Evolutionary conservation across 2,329 filamentous ascomycete genomes (phyloP).

Genomic region (Colletotrichum horii): DNA sequence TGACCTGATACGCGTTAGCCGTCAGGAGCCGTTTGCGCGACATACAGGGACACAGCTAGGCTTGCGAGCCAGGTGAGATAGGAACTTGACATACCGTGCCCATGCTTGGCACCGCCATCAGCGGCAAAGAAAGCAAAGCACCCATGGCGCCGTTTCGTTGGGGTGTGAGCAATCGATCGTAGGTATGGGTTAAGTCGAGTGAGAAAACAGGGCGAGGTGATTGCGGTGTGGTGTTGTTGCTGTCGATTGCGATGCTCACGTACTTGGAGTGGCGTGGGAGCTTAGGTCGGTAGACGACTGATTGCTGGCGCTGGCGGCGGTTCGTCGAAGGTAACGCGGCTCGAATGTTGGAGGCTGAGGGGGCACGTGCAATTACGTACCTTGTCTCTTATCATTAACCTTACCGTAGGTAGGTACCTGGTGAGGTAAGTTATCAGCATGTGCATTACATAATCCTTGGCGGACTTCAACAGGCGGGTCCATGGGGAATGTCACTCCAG

Average conservation of each 20-base stretch:
- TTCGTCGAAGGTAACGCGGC: not conserved
- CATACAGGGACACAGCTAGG: not conserved
- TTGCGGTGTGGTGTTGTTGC: not conserved
- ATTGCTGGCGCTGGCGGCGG: not conserved
- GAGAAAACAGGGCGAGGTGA: not conserved
- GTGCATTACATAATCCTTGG: too few species aligned
- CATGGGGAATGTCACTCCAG: too few species aligned
- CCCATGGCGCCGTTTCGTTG: slow-evolving; percentile 69
- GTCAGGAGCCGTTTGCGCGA: not conserved
- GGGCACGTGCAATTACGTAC: not conserved
- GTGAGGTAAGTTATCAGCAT: too few species aligned
- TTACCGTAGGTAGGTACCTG: not conserved
- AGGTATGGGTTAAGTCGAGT: not conserved
- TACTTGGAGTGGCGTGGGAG: not conserved
- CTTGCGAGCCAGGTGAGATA: slow-evolving; percentile 2
- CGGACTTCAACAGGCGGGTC: too few species aligned
- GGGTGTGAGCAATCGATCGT: not conserved
- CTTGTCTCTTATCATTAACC: not conserved
- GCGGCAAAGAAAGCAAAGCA: slow-evolving; percentile 85
- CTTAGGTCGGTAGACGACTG: not conserved
- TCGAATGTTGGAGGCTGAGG: not conserved
- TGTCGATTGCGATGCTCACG: not conserved
- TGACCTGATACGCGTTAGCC: slow-evolving; percentile 54
- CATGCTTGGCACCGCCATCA: slow-evolving; percentile 86
- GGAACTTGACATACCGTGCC: slow-evolving; percentile 71